Conservation (phyloP, 306 rosid species). For the Senna siamea region DNA sequence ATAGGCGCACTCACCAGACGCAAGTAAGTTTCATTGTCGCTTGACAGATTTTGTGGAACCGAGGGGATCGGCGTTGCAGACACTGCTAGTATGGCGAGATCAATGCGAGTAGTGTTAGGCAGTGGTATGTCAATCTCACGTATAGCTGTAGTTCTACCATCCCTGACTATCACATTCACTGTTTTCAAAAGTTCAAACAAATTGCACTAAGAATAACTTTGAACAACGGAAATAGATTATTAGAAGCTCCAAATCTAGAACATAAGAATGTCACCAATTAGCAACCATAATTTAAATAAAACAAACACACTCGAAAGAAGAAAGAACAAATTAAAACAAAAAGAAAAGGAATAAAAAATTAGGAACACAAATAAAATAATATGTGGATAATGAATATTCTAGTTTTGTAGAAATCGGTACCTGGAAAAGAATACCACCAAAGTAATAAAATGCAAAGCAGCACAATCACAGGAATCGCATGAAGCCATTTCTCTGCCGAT, state of each 20-base stretch:
- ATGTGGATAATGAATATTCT: not conserved
- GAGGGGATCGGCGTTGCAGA: slow-evolving; percentile 47
- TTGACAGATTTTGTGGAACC: slow-evolving; percentile 43
- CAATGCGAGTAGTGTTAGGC: slow-evolving; percentile 42
- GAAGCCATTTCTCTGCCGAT: slow-evolving; percentile 46
- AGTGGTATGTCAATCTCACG: slow-evolving; percentile 29
- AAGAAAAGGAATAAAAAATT: not conserved
- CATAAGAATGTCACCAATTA: not conserved
- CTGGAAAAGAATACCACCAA: not conserved
- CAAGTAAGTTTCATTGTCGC: slow-evolving; percentile 39
- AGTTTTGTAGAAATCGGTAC: not conserved
- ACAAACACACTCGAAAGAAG: not conserved
- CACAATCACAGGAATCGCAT: slow-evolving; percentile 48
- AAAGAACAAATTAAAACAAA: not conserved
- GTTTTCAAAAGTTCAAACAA: slow-evolving; percentile 36
- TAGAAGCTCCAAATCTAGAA: not conserved
- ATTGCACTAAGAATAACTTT: not conserved
- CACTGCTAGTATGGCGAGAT: slow-evolving; percentile 50
- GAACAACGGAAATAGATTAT: not conserved
- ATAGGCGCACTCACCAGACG: slow-evolving; percentile 37
- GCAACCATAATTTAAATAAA: not conserved
- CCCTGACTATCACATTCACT: slow-evolving; percentile 48
- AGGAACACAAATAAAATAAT: not conserved
- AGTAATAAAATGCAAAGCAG: slow-evolving; percentile 49
- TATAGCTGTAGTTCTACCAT: slow-evolving; percentile 46